These are phyloP conservation scores for Tricholoma terreum DNA, from an alignment of 768 basidiomycete genomes.

Conservation along the genomic window DNA sequence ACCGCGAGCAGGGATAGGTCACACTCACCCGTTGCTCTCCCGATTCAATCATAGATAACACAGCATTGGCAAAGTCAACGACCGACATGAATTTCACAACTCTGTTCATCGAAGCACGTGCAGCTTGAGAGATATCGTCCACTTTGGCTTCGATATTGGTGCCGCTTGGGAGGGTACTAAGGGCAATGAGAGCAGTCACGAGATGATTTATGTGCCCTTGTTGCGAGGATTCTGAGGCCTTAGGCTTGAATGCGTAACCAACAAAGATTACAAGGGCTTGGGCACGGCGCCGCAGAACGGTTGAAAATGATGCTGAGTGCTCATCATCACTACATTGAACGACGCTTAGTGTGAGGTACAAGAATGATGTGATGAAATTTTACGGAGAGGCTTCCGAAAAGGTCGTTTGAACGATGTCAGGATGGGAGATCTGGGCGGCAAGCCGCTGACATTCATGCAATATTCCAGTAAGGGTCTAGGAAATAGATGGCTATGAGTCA, in stretches of 20 bases:
- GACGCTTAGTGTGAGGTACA: not conserved
- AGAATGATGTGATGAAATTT: constrained; percentile 16
- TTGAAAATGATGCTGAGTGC: constrained; percentile 41
- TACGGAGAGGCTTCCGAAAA: constrained; percentile 62
- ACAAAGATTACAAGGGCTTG: constrained; percentile 67
- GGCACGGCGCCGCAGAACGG: constrained; percentile 54
- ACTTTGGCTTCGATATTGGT: constrained; percentile 31
- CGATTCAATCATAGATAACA: constrained; percentile 53
- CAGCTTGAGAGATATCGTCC: constrained; percentile 43
- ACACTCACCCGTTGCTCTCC: constrained; percentile 48
- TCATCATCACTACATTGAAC: constrained; percentile 53
- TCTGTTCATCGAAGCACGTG: constrained; percentile 49
- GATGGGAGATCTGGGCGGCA: constrained; percentile 37
- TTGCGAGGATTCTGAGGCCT: constrained; percentile 19
- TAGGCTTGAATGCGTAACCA: constrained; percentile 45
- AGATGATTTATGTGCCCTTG: constrained; percentile 38
- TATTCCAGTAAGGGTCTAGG: constrained; percentile 59
- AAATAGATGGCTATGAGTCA: constrained; percentile 5
- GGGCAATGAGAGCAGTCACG: constrained; percentile 45
- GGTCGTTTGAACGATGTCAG: constrained; percentile 34
- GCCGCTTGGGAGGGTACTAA: constrained; percentile 37
- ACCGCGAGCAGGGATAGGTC: not conserved
- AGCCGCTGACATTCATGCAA: constrained; percentile 67
- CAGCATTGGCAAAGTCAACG: constrained; percentile 59
- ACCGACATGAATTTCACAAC: constrained; percentile 67